Base-by-base conservation (phyloP, 495 filamentous ascomycete species). In the Aspergillus conjunctus region DNA sequence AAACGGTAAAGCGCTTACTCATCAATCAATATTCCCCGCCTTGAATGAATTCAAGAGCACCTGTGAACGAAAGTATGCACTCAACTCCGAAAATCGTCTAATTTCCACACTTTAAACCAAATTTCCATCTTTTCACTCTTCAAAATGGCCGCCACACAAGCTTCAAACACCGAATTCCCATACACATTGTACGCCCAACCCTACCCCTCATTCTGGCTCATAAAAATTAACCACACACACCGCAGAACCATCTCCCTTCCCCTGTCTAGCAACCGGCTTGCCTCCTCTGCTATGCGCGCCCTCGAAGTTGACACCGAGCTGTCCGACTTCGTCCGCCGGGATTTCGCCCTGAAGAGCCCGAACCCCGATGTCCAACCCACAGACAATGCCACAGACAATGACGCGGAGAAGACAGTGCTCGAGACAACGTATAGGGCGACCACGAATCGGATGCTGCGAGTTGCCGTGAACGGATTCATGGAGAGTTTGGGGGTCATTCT, bases 401-500 rank as follows among this genome's bases (percentile, higher is more conserved):
- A 77, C 9, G 76, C 77, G 30, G 70, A 64, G 12, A 76, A 81
- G 53, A 85, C 81, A 4, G 76, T 92, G 7, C 80, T 98, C 46
- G 77, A 82, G 39, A 88, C 88, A 10, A 84, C 88, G 52, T 98
- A 98, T 77, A 84, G 82, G 50, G 94, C 94, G 0, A 92, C 91
- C 0, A 98, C 94, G 15, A 94, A 96, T 63, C 87, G 94, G 58
- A 97, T 97, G 95, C 81, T 98, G 62, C 87, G 94, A 15, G 94
- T 98, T 10, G 91, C 94, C 14, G 93, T 97, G 63, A 98, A 98
- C 76, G 92, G 93, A n/a, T 96, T 96, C 68, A 91, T 98, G 81
- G 94, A 98, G 62, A 95, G 90, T 63, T 66, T 97, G 30, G 84
- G 87, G 10, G 85, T 96, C 37, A 86, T 97, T 0, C 70, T 98